Conservation (phyloP, 2,329 filamentous ascomycete species). For the Trichoderma semiorbis region DNA sequence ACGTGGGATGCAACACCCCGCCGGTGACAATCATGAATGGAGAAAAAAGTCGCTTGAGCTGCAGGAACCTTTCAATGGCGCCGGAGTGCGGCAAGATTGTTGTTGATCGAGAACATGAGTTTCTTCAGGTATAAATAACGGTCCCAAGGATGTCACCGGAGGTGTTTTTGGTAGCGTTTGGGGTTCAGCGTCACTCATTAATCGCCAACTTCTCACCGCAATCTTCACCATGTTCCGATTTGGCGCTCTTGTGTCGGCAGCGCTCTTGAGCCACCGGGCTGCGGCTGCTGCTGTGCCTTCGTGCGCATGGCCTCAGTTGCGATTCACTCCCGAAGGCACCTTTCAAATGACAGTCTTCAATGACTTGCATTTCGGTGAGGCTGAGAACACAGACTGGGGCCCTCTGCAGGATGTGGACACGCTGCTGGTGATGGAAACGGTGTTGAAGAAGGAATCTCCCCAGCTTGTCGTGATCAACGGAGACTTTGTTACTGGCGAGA, state of each 20-base stretch:
- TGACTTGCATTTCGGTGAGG: not conserved
- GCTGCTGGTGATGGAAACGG: not conserved
- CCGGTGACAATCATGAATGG: not conserved
- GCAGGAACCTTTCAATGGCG: not conserved
- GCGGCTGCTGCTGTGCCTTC: not conserved
- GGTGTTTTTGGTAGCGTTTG: not conserved
- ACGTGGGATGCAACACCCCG: not conserved
- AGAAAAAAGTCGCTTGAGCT: not conserved
- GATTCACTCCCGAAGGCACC: not conserved
- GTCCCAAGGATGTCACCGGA: not conserved
- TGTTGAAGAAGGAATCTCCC: not conserved
- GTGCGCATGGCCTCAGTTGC: not conserved
- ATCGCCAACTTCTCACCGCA: not conserved
- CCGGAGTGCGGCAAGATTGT: not conserved
- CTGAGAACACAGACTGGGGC: not conserved
- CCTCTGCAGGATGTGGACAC: not conserved
- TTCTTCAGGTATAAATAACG: not conserved
- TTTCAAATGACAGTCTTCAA: constrained; percentile 7
- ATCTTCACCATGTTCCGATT: not conserved
- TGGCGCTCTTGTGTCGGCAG: not conserved
- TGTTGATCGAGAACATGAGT: not conserved
- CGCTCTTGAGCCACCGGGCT: not conserved
- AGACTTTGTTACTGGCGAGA: not conserved
- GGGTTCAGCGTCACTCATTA: not conserved
- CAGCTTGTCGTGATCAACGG: not conserved